Base-by-base conservation (phyloP, 768 basidiomycete species). In the Leccinum sublutescens region DNA sequence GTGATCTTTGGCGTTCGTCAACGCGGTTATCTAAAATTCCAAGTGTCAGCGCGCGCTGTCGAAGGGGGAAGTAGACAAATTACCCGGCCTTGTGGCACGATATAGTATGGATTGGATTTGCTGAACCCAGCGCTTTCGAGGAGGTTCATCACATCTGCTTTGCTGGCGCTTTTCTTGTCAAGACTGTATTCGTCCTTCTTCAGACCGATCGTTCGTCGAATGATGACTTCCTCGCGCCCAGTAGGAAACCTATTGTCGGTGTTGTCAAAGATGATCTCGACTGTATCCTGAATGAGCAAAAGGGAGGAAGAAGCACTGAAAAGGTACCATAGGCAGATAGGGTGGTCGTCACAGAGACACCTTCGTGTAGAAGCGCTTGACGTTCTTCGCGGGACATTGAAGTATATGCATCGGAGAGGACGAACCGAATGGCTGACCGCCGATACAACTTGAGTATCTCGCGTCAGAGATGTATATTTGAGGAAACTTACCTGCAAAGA, bases 141-240 rank as follows among this genome's bases (percentile, higher is more conserved):
- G 25, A 98, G 79, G 68, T 93, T 95, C 93, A 97, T 96, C 19
- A 99, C 93, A 68, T 99, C 97, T 3, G 95, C 96, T 74, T 97
- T 97, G 73, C 86, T 91, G 0, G 91, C 89, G 62, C 89, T 93
- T 78, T 98, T 98, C 78, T 90, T 89, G 75, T 99, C 96, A 29
- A 98, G 79, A 63, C 91, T 92, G 76, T 98, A 99, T 77, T 98
- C 97, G 69, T 98, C 97, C 77, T 98, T 99, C 81, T 99, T 98
- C 47, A 95, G 72, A 52, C 97, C 97, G 57, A 99, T 98, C 2
- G 97, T 98, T 31, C 97, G 84, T 12, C 97, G 85, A 4, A 99
- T 80, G 31, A 91, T 85, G 48, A 97, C 84, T 62, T 95, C 93
- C 1, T 92, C 87, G 54, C 90, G 85, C 12, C 89, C 88, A 17